Conservation (phyloP, 106 monocot species). For the Dioscorea dumetorum region DNA sequence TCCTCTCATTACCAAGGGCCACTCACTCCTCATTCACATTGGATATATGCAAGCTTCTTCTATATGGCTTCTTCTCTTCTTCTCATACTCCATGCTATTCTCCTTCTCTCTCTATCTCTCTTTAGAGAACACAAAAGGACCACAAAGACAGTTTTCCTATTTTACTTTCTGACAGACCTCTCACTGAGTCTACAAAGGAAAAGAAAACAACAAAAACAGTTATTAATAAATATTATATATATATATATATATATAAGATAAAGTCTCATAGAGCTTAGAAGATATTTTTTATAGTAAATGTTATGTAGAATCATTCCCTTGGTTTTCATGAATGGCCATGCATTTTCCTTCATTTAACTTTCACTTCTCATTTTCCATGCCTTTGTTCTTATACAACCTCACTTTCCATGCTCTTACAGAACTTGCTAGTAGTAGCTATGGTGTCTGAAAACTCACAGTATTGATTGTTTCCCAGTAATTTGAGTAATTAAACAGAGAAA, state of each 20-base stretch:
- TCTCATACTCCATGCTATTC: background rate
- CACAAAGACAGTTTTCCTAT: background rate
- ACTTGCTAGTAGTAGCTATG: too few species aligned
- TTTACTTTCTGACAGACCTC: too few species aligned
- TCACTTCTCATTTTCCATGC: background rate
- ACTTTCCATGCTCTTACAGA: too few species aligned
- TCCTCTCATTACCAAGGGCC: background rate
- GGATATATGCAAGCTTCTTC: background rate
- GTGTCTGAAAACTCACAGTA: too few species aligned
- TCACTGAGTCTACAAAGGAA: background rate
- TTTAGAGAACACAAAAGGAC: background rate
- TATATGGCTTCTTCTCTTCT: background rate
- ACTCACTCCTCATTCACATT: background rate
- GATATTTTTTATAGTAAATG: background rate
- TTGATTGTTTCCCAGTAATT: too few species aligned
- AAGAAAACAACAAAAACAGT: background rate
- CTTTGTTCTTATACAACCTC: background rate
- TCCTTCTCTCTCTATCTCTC: background rate
- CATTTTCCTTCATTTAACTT: background rate
- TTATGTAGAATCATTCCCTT: background rate
- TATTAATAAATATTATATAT: too few species aligned
- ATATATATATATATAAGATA: background rate
- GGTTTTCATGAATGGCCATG: background rate
- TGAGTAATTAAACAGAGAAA: too few species aligned
- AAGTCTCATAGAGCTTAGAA: background rate